phyloP scores from a whole-genome alignment of 2,329 filamentous ascomycete genomes.

The Phialocephala sp. region DNA sequence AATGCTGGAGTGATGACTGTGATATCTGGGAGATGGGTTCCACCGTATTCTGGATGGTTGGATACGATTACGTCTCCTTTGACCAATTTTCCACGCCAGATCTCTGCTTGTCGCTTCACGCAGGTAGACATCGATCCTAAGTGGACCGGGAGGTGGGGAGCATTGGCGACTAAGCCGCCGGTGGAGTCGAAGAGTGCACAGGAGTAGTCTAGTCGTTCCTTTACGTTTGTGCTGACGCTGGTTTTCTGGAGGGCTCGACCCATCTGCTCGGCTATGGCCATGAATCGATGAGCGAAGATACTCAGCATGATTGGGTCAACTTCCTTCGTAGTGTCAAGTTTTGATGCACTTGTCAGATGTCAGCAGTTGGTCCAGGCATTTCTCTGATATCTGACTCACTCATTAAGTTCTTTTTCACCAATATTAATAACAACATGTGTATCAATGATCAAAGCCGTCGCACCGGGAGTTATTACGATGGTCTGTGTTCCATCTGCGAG shows the following conservation, averaged over 20 bases:
- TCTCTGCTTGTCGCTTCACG: conserved; percentile 76
- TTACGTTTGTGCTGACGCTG: conserved; percentile 79
- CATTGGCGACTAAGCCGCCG: conserved; percentile 78
- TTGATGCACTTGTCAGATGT: conserved; percentile 22
- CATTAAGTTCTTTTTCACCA: conserved; percentile 59
- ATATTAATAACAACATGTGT: conserved; percentile 92
- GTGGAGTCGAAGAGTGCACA: conserved; percentile 80
- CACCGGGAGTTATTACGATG: conserved; percentile 83
- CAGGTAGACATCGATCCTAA: conserved; percentile 87
- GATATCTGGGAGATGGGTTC: conserved; percentile 83
- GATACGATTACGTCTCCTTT: conserved; percentile 82
- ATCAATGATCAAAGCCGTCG: conserved; percentile 77
- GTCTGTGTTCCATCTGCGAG: conserved; percentile 89
- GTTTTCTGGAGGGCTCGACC: conserved; percentile 80
- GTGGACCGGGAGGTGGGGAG: conserved; percentile 82
- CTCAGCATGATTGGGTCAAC: conserved; percentile 79
- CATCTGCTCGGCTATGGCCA: conserved; percentile 88
- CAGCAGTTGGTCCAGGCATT: neutral
- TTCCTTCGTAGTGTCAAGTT: conserved; percentile 49
- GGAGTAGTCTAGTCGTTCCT: conserved; percentile 82
- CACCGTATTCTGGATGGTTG: conserved; percentile 84
- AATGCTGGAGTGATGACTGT: conserved; percentile 83
- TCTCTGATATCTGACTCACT: conserved; percentile 42
- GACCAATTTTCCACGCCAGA: conserved; percentile 80
- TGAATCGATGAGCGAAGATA: conserved; percentile 83